phyloP scores from a whole-genome alignment of 345 rosid species.

The Pelargonium nanum region DNA sequence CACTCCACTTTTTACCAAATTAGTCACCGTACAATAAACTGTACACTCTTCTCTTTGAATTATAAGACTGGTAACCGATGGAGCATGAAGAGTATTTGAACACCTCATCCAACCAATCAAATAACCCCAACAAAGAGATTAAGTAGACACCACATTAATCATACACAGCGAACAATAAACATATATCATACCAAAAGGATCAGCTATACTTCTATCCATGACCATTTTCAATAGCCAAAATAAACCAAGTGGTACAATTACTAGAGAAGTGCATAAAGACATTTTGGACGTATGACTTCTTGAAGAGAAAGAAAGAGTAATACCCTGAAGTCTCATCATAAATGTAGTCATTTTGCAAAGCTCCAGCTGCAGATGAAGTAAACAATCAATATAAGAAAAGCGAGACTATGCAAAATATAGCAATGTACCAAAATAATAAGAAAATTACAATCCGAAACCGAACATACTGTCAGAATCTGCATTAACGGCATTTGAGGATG shows the following conservation, averaged over 20 bases:
- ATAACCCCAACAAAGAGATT: no score
- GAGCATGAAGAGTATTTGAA: no score
- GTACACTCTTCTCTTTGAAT: no score
- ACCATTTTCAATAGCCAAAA: background rate
- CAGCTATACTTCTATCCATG: background rate
- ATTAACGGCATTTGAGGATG: slow-evolving; percentile 18
- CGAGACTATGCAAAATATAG: slow-evolving; percentile 3
- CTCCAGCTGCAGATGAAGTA: slow-evolving; percentile 42
- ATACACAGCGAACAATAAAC: background rate
- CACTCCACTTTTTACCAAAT: no score
- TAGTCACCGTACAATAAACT: no score
- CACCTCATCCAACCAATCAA: no score
- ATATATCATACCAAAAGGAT: background rate
- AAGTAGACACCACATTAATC: no score
- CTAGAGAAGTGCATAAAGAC: background rate
- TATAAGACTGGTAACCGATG: no score
- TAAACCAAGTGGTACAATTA: background rate
- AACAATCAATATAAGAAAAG: slow-evolving; percentile 2
- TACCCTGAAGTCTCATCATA: slow-evolving; percentile 95
- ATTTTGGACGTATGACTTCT: background rate
- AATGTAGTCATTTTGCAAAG: slow-evolving; percentile 51
- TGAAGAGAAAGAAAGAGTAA: slow-evolving; percentile 8
- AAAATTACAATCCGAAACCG: background rate
- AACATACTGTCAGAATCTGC: slow-evolving; percentile 30
- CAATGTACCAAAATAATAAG: background rate